Percentiles rank a stretch among this genome's conserved stretches.
phyloP scores from a whole-genome alignment of 768 basidiomycete genomes.

The Boletus speciosus region DNA sequence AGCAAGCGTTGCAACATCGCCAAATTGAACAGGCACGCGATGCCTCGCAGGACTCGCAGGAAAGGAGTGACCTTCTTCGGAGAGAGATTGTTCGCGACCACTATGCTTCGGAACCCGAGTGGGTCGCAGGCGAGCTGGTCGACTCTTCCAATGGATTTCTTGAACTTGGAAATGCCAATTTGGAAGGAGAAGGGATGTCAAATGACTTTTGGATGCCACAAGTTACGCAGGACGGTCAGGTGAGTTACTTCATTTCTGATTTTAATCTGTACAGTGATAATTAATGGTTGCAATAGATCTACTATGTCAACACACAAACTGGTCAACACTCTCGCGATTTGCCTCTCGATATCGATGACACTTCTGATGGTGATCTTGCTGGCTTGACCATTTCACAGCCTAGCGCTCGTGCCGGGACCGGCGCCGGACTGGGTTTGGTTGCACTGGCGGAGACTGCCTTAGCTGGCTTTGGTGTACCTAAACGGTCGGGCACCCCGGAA shows the following conservation, averaged over 20 bases:
- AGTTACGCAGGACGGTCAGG: conserved; percentile 80
- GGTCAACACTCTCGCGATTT: conserved; percentile 80
- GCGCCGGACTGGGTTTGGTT: conserved; percentile 48
- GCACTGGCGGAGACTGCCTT: conserved; percentile 34
- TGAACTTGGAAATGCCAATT: conserved; percentile 28
- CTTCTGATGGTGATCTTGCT: conserved; percentile 60
- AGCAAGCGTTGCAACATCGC: conserved; percentile 10
- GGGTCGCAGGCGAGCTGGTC: conserved; percentile 31
- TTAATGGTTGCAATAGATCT: conserved; percentile 58
- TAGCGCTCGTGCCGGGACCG: conserved; percentile 53
- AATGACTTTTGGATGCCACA: conserved; percentile 92
- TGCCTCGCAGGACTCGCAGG: conserved; percentile 12
- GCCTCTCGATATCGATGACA: conserved; percentile 70
- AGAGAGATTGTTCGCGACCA: conserved; percentile 24
- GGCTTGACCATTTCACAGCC: conserved; percentile 52
- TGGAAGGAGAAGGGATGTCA: conserved; percentile 36
- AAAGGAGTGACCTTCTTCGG: conserved; percentile 3
- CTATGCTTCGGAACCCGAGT: conserved; percentile 43
- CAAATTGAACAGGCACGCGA: conserved; percentile 15
- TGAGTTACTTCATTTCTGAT: conserved; percentile 34
- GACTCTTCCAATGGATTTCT: conserved; percentile 39
- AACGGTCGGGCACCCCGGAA: conserved; percentile 62
- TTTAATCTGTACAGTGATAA: not conserved
- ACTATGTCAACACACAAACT: conserved; percentile 89
- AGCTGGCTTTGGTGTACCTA: conserved; percentile 60